Conservation (phyloP, 1,284 basidiomycete genomes). For the Apiotrichum domesticum region DNA sequence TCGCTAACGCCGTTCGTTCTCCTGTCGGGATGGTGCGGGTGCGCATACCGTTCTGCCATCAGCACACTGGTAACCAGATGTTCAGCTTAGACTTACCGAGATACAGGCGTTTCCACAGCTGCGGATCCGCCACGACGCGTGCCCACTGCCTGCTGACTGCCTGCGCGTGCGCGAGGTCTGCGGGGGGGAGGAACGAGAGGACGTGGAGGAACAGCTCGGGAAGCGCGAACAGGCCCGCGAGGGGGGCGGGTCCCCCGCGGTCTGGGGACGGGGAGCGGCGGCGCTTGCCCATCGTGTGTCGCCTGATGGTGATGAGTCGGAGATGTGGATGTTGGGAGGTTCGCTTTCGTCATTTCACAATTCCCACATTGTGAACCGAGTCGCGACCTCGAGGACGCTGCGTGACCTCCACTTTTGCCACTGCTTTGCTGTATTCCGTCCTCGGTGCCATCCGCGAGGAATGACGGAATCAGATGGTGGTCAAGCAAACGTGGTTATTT, state of each 20-base stretch:
- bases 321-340: background rate
- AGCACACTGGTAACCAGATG: background rate
- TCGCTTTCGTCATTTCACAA: too few species aligned
- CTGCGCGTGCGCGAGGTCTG: slow-evolving; percentile 38
- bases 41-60: slow-evolving; percentile 33
- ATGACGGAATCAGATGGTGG: too few species aligned
- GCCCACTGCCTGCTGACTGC: slow-evolving; percentile 39
- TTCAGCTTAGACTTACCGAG: slow-evolving; percentile 23
- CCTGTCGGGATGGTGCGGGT: slow-evolving; percentile 41
- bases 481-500: too few species aligned
- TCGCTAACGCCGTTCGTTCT: slow-evolving; percentile 17
- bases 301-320: background rate
- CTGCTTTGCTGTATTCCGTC: too few species aligned
- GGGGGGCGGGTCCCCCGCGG: background rate
- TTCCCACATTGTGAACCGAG: too few species aligned
- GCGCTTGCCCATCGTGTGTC: slow-evolving; percentile 11
- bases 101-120: slow-evolving; percentile 43
- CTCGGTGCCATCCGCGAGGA: too few species aligned
- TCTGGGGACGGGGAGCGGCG: slow-evolving; percentile 7
- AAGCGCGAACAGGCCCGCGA: slow-evolving; percentile 32
- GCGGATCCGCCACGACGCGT: slow-evolving; percentile 40
- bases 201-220: slow-evolving; percentile 46
- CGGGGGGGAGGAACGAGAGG: slow-evolving; percentile 33
- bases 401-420: too few species aligned
- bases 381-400: too few species aligned